Evolutionary conservation across 331 rosid genomes (phyloP).

Genomic region (Erythrophleum ivorense): DNA sequence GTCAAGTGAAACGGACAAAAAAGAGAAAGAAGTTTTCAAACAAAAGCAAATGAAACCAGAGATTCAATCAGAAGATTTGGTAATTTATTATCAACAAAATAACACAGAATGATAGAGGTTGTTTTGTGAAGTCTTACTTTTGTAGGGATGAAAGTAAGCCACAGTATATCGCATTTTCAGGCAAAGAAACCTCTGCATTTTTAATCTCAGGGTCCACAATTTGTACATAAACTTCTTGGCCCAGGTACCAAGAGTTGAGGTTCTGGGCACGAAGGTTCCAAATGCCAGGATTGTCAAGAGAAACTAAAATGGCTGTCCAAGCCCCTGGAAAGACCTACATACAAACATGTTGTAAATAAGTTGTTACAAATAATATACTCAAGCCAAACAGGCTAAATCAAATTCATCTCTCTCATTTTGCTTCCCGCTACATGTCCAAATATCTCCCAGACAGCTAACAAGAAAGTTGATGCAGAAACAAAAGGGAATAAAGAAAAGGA

Average conservation of each 20-base stretch:
- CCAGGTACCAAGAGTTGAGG: conserved; percentile 88
- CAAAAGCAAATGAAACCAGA: conserved; percentile 4
- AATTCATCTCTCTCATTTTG: conserved; percentile 24
- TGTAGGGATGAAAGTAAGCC: conserved; percentile 86
- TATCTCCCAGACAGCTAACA: conserved; percentile 19
- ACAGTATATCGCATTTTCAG: conserved; percentile 76
- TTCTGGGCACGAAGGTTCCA: conserved; percentile 93
- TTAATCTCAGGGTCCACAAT: conserved; percentile 74
- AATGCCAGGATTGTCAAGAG: conserved; percentile 86
- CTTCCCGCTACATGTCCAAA: neutral
- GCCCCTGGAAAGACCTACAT: conserved; percentile 90
- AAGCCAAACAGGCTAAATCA: neutral
- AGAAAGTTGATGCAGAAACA: conserved; percentile 10
- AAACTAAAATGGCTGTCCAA: conserved; percentile 92
- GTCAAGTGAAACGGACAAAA: neutral
- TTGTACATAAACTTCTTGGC: conserved; percentile 82
- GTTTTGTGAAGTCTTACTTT: conserved; percentile 57
- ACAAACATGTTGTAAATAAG: conserved; percentile 18
- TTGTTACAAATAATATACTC: conserved; percentile 1
- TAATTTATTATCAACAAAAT: neutral
- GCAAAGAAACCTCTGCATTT: conserved; percentile 53
- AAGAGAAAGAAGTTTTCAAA: neutral
- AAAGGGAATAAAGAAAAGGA: neutral
- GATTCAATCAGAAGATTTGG: neutral
- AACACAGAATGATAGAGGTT: neutral